Evolutionary conservation across 1,284 basidiomycete species (phyloP), one percentile per base, ranked within the genome.

Genomic region (Ganoderma resinaceum): DNA sequence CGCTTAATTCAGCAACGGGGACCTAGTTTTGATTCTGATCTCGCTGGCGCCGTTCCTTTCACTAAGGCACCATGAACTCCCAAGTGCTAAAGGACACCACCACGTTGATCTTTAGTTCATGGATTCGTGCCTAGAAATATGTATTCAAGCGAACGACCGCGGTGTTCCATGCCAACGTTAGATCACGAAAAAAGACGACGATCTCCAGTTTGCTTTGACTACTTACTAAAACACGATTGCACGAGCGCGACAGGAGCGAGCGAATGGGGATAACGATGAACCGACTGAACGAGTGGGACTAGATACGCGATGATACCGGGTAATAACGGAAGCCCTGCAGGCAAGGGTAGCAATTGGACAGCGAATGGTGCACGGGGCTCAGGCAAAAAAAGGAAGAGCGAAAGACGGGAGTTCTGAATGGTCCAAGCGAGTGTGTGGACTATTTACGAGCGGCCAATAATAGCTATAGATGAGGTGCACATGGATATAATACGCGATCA

Each of bases 381-480:
- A 26, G 29, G 12, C 8, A 29, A 53, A 29, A n/a, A 58, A 61
- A 46, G 38, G 38, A 26, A 52, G 31, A 35, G 37, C 20, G 37
- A n/a, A n/a, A 11, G 18, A 52, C 46, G 2, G 46, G 23, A 52
- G 11, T 23, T 46, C 20, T 46, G 63, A 74, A 76, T 38, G 75
- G 70, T 70, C 70, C 68, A 70, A 70, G 71, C 62, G 73, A 60
- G 71, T 58, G 70, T 68, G 67, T 69, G 68, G 63, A 67, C 62
- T 72, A 74, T 71, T 68, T 64, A 68, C 58, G 67, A 42, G 65
- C 62, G 71, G 62, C 57, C 61, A 74, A 74, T 75, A 72, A 74
- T 69, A 72, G 74, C 74, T 73, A 75, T 76, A 75, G 74, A 75
- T 76, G 76, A 72, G 73, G 68, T 70, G 70, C 72, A 76, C 75